Base-by-base conservation (phyloP, 495 filamentous ascomycete genomes). In the Penicillium roqueforti region DNA sequence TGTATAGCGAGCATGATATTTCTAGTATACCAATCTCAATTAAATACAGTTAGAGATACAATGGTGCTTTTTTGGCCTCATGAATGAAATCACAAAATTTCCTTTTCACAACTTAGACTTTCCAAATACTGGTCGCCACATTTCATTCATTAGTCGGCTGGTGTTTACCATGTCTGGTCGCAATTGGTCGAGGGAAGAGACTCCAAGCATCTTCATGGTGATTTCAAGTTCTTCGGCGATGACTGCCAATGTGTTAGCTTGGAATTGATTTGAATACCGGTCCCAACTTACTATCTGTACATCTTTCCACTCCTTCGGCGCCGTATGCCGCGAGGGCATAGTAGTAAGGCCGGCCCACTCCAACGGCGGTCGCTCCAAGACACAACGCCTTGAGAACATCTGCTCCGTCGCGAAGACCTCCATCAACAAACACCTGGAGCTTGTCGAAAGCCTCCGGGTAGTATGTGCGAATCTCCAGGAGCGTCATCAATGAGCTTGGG, bases 171-270 rank as follows among this genome's bases (percentile, higher is more conserved):
- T 58, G 1, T 56, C 61, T 2, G 61, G 61, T 18, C 42, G 32
- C n/a, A 59, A 50, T 23, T 62, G 56, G 18, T 56, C 49, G 6
- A 62, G 50, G 1, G 53, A 59, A 32, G 60, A 49, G 20, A 59
- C 60, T 16, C 60, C 60, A 16, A 59, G 53, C 53, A 59, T 59
- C 36, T 62, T 59, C 60, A 62, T 62, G 10, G 56, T 56, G 34
- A 59, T 62, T 14, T 59, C 60, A 9, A 62, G 26, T n/a, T 62
- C 60, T 20, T 62, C 60, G n/a, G 48, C 44, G n/a, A 62, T 36
- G 4, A 62, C 55, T 59, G 38, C n/a, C 8, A 19, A 3, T 2
- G n/a, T 22, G 31, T 56, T 40, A 56, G 47, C 26, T 20, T 41
- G 23, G 22, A 6, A 1, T 4, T 34, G n/a, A 10, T 6, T 16